A percentile compares a stretch with the other conserved stretches of the same genome.
phyloP scores from a whole-genome alignment of 2,329 filamentous ascomycete species.

The Phyllosticta citrichinensis region DNA sequence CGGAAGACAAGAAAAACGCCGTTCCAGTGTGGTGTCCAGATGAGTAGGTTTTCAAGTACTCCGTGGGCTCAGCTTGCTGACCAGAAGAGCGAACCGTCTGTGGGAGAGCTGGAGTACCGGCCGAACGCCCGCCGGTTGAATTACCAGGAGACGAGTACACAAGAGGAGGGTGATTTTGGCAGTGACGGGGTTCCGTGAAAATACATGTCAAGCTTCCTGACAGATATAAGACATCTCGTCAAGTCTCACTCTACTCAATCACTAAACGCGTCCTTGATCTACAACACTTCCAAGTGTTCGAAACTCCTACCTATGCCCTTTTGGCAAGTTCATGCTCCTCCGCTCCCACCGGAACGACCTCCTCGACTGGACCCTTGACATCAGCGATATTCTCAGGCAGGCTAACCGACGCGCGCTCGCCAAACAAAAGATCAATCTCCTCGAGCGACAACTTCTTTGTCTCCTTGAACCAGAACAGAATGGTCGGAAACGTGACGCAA shows the following conservation, averaged over 20 bases:
- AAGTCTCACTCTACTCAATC: no score
- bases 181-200: no score
- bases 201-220: no score
- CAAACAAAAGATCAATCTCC: constrained; percentile 50
- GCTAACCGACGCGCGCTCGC: constrained; percentile 39
- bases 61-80: neutral
- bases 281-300: no score
- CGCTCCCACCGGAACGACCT: neutral
- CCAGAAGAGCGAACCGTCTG: neutral
- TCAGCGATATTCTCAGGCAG: constrained; percentile 35
- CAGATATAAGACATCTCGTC: no score
- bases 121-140: neutral
- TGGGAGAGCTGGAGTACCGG: neutral
- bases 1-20: no score
- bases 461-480: constrained; percentile 45
- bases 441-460: constrained; percentile 46
- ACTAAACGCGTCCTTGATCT: no score
- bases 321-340: no score
- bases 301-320: no score
- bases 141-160: neutral
- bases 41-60: neutral
- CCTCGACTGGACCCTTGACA: neutral
- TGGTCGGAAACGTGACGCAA: constrained; percentile 33
- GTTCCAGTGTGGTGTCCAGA: no score
- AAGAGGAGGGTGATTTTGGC: neutral